phyloP scores from a whole-genome alignment of 2,329 filamentous ascomycete species.

The Coleophoma cylindrospora region DNA sequence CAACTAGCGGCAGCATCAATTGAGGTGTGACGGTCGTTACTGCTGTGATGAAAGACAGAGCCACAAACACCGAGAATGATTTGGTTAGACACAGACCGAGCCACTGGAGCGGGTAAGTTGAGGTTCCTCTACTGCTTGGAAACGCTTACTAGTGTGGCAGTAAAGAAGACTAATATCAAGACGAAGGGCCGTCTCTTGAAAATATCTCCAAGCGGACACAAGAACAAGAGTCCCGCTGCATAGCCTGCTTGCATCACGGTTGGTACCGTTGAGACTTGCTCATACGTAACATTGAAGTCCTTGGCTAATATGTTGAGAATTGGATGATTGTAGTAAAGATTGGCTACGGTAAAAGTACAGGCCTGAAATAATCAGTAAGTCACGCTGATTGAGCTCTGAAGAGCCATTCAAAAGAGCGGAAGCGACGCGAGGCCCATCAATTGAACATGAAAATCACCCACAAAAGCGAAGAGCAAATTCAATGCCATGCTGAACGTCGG shows the following conservation, averaged over 20 bases:
- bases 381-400: too few species aligned
- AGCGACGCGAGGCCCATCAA: too few species aligned
- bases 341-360: conserved; percentile 67
- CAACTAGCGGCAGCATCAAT: conserved; percentile 75
- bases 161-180: conserved; percentile 60
- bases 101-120: conserved; percentile 37
- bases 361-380: conserved; percentile 29
- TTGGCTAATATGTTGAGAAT: conserved; percentile 70
- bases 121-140: neutral
- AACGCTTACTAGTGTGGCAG: conserved; percentile 56
- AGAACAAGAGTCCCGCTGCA: conserved; percentile 65
- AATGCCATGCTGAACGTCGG: conserved; percentile 62
- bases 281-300: conserved; percentile 67
- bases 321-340: conserved; percentile 77
- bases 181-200: conserved; percentile 66
- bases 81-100: conserved; percentile 67
- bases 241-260: conserved; percentile 79
- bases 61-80: conserved; percentile 59
- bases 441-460: conserved; percentile 18
- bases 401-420: too few species aligned
- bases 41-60: conserved; percentile 68
- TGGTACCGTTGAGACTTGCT: conserved; percentile 61
- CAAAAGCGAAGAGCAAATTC: conserved; percentile 59
- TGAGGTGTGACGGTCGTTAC: conserved; percentile 77
- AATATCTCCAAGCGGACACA: conserved; percentile 72